Evolutionary conservation across 163 green algal genomes (phyloP).

Genomic region (Scenedesmus sp.): DNA sequence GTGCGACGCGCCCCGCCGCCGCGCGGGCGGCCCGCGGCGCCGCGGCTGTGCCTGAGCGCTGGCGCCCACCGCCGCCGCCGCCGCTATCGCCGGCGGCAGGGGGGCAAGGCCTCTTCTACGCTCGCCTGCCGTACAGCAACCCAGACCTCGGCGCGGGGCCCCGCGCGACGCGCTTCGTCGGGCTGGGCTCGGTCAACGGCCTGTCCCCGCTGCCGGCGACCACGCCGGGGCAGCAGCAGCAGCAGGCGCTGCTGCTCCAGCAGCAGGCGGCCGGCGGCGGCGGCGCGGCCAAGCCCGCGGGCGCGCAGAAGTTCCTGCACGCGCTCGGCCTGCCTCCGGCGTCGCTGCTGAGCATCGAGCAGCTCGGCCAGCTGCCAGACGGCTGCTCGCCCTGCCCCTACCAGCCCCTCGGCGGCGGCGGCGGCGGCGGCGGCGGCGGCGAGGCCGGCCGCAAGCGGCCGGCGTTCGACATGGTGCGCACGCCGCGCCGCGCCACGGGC

Average conservation of each 20-base stretch:
- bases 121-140: slow-evolving; percentile 81
- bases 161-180: slow-evolving; percentile 85
- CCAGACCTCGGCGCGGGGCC: slow-evolving; percentile 80
- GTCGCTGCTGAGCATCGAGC: slow-evolving; percentile 64
- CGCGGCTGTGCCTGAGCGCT: slow-evolving; percentile 55
- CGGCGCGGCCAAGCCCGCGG: slow-evolving; percentile 1
- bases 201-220: not conserved
- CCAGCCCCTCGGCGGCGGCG: not conserved
- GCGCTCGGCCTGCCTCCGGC: slow-evolving; percentile 80
- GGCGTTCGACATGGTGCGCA: too few species aligned
- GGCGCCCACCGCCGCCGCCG: slow-evolving; percentile 58
- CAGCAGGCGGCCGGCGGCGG: slow-evolving; percentile 6
- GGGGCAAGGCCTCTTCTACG: slow-evolving; percentile 68
- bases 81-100: slow-evolving; percentile 74
- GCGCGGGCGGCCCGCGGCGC: slow-evolving; percentile 59
- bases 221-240: too few species aligned
- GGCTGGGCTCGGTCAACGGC: slow-evolving; percentile 65
- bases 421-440: not conserved
- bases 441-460: not conserved
- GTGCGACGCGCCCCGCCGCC: slow-evolving; percentile 21
- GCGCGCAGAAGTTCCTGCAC: slow-evolving; percentile 81
- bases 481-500: too few species aligned
- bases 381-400: slow-evolving; percentile 17
- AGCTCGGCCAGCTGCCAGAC: slow-evolving; percentile 43
- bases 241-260: slow-evolving; percentile 31